Evolutionary conservation across 192 early-diverging fungal genomes (phyloP).

Genomic region (Helicostylum pulchrum): DNA sequence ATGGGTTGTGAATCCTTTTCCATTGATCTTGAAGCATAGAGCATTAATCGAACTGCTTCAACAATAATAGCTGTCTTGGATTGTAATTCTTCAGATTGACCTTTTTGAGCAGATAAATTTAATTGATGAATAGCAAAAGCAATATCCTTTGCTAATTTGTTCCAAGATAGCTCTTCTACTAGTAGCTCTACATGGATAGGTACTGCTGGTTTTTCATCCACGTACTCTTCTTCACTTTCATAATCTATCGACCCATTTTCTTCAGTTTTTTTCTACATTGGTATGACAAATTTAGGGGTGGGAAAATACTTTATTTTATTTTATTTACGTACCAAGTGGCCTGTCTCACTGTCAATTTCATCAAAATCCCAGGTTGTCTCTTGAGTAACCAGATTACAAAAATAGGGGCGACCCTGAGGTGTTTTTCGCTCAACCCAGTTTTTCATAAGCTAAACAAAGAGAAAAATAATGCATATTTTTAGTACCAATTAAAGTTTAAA

Average conservation of each 20-base stretch:
- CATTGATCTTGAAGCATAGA: slow-evolving; percentile 70
- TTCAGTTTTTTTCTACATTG: not conserved
- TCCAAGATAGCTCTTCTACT: slow-evolving; percentile 42
- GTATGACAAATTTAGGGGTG: not conserved
- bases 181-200: not conserved
- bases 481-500: too few species aligned
- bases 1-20: slow-evolving; percentile 56
- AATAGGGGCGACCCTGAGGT: slow-evolving; percentile 48
- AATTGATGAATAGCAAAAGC: slow-evolving; percentile 51
- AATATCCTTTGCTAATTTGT: slow-evolving; percentile 44
- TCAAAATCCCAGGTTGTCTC: slow-evolving; percentile 54
- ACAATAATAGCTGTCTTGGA: slow-evolving; percentile 54
- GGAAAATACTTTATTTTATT: not conserved
- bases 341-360: slow-evolving; percentile 51
- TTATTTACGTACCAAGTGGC: slow-evolving; percentile 36
- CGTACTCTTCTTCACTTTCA: not conserved
- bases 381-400: slow-evolving; percentile 59
- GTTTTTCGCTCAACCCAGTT: slow-evolving; percentile 57
- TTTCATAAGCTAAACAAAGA: slow-evolving; percentile 33
- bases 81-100: not conserved
- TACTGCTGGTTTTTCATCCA: not conserved
- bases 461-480: not conserved
- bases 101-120: slow-evolving; percentile 34
- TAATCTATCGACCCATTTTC: not conserved
- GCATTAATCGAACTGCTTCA: slow-evolving; percentile 76